Evolutionary conservation across 257 asterid genomes (phyloP), one percentile per base, ranked within the genome.

Genomic region (Penstemon newberryi): DNA sequence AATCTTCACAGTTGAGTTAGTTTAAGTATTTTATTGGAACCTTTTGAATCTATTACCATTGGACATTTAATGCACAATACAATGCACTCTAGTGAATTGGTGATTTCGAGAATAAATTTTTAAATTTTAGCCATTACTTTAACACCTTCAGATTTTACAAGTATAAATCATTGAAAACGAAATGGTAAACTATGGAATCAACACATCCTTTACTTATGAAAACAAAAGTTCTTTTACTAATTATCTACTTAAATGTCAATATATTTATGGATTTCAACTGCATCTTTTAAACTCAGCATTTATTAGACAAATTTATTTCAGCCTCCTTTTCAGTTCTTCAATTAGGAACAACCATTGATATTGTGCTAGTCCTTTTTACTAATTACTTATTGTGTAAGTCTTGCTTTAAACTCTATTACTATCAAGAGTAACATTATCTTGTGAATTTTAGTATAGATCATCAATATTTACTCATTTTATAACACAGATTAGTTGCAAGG

Each of bases 401-500:
- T 62, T 18, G 18, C 41, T 15, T 36, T 9, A 25, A 8, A 55
- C 2, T 25, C 7, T 8, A 55, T 55, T 7, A 57, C 57, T 44
- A 38, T 15, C 25, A 39, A 46, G 8, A 4, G 56, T 25, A 25
- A 60, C 66, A 60, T 13, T 8, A 5, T 40, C 44, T 51, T 58
- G 56, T 8, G 46, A 38, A 60, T 54, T 60, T 37, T 9, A 19
- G 42, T 65, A 49, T 50, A 41, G 63, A 39, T 47, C 67, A 51
- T 50, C 65, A 70, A 45, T 33, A 66, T 67, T 12, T 67, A 52
- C 46, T 63, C 36, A 13, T 77, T 57, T 69, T 60, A 45, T 57
- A 47, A 15, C 81, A 73, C 95, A 94, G 99, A 86, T 89, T 64
- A 84, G 78, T 77, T 90, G 97, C 82, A 94, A 87, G 79, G 95